These are phyloP conservation scores for Hanseniaspora nectarophila DNA, from an alignment of 805 yeast genomes.

Conservation along the genomic window DNA sequence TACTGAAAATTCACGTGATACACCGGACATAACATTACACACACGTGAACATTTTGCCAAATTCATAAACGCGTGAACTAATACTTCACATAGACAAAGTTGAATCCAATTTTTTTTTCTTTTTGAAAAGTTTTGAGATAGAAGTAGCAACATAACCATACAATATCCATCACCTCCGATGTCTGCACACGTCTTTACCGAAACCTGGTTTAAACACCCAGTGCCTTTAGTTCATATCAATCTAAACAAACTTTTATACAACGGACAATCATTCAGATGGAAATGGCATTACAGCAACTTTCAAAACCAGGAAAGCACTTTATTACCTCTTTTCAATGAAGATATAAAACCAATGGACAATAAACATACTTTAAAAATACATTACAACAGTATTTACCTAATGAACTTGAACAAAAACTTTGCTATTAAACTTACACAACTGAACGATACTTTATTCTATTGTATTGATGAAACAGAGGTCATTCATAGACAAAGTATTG, in stretches of 20 bases:
- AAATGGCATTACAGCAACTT: constrained; percentile 5
- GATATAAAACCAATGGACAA: not conserved
- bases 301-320: not conserved
- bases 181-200: not conserved
- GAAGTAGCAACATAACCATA: too few relatives aligned
- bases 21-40: too few relatives aligned
- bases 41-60: too few relatives aligned
- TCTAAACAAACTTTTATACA: constrained; percentile 8
- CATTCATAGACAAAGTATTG: not conserved
- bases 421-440: constrained; percentile 3
- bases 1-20: too few relatives aligned
- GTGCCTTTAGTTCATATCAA: not conserved
- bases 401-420: not conserved
- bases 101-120: too few relatives aligned
- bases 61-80: too few relatives aligned
- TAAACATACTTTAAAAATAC: not conserved
- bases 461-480: not conserved
- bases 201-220: constrained; percentile 8
- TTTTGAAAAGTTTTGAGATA: too few relatives aligned
- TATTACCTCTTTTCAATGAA: not conserved
- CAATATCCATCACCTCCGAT: too few relatives aligned
- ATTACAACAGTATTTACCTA: constrained; percentile 1
- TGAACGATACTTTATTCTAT: not conserved
- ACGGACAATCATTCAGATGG: constrained; percentile 15
- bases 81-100: too few relatives aligned